phyloP scores from a whole-genome alignment of 2,329 filamentous ascomycete genomes.

The Fusarium sp. region DNA sequence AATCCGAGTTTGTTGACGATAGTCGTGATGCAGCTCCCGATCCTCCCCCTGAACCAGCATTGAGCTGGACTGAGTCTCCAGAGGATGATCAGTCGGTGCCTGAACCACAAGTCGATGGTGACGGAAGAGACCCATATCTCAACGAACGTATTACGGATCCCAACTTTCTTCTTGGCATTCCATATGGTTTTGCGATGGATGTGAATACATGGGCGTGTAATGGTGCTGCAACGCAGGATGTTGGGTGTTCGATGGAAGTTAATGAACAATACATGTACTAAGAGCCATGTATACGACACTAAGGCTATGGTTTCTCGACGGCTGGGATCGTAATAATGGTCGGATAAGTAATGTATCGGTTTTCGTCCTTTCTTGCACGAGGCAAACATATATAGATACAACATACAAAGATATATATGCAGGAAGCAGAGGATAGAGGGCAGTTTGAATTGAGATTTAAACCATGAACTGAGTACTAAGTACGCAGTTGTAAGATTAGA shows the following conservation, averaged over 20 bases:
- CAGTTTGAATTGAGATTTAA: too few species aligned
- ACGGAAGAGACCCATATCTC: constrained; percentile 17
- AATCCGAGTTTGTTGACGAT: constrained; percentile 55
- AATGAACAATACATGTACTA: constrained; percentile 47
- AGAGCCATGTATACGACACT: not conserved
- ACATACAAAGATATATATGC: too few species aligned
- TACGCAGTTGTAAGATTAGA: too few species aligned
- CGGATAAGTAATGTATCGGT: too few species aligned
- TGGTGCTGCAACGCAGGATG: constrained; percentile 25
- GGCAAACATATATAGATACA: not conserved
- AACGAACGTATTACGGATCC: constrained; percentile 33
- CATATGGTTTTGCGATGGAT: constrained; percentile 38
- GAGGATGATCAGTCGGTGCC: constrained; percentile 37
- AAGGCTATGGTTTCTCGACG: too few species aligned
- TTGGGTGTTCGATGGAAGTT: constrained; percentile 32
- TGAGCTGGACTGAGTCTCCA: constrained; percentile 39
- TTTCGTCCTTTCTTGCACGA: not conserved
- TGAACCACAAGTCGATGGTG: constrained; percentile 30
- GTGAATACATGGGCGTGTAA: constrained; percentile 40
- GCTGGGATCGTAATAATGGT: too few species aligned
- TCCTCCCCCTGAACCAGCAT: constrained; percentile 29
- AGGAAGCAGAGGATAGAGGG: too few species aligned
- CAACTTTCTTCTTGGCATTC: constrained; percentile 39
- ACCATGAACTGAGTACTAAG: too few species aligned
- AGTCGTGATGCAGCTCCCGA: constrained; percentile 50